A percentile compares a stretch with the other conserved stretches of the same genome.
Evolutionary conservation across 371 early-diverging fungal species (phyloP).

Genomic region (Entomophthora muscae): DNA sequence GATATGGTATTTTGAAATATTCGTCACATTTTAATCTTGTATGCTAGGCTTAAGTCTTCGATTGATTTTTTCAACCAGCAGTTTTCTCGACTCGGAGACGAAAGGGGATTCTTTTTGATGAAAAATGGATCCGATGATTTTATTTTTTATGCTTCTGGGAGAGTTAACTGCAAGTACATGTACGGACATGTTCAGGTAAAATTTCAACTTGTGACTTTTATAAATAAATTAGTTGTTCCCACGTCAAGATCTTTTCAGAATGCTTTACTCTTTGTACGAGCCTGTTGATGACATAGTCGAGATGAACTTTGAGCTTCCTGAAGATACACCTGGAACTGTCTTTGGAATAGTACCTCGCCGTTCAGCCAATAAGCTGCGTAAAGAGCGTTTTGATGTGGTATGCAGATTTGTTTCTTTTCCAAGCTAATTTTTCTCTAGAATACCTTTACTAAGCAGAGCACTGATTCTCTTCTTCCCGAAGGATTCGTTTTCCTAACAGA

Average conservation of each 20-base stretch:
- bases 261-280: not conserved
- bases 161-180: conserved; percentile 8
- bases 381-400: conserved; percentile 10
- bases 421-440: not conserved
- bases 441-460: conserved; percentile 6
- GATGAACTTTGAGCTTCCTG: conserved; percentile 2
- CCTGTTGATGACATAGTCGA: conserved; percentile 6
- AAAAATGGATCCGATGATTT: conserved; percentile 9
- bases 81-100: conserved; percentile 9
- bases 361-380: not conserved
- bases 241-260: conserved; percentile 8
- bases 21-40: not conserved
- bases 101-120: conserved; percentile 8
- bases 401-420: not conserved
- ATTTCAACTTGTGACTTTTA: not conserved
- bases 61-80: conserved; percentile 5
- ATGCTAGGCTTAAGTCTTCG: conserved; percentile 7
- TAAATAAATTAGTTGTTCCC: conserved; percentile 6
- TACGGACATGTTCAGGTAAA: conserved; percentile 4
- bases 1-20: not conserved
- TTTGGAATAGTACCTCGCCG: conserved; percentile 2
- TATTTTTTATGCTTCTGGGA: conserved; percentile 10
- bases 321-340: not conserved
- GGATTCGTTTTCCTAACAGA: not conserved
- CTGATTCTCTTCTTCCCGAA: not conserved